Conservation (phyloP, 768 basidiomycete genomes). For the Kwoniella dendrophila region DNA sequence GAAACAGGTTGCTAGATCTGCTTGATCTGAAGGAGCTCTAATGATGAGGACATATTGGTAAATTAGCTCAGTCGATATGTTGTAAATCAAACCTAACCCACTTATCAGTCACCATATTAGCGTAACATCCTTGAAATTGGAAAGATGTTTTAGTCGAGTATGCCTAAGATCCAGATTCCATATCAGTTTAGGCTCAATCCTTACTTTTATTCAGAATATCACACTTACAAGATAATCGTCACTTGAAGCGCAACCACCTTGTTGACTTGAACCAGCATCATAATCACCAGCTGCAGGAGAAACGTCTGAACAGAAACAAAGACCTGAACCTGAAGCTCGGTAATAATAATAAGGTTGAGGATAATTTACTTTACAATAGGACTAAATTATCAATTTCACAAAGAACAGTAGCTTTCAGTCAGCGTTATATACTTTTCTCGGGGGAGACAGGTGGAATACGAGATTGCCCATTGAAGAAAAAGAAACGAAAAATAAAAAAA, state of each 20-base stretch:
- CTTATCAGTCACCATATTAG: conserved; percentile 19
- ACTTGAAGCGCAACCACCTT: not conserved
- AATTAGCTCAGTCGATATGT: not conserved
- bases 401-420: no score
- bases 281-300: not conserved
- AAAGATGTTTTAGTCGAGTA: conserved; percentile 3
- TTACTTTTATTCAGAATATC: no score
- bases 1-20: conserved; percentile 7
- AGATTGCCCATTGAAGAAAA: not conserved
- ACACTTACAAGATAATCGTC: conserved; percentile 3
- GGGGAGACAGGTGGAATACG: no score
- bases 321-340: not conserved
- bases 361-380: not conserved
- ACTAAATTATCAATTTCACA: not conserved
- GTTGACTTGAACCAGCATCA: not conserved
- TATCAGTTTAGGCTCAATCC: no score
- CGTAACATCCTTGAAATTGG: conserved; percentile 7
- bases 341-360: not conserved
- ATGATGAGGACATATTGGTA: not conserved
- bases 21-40: not conserved
- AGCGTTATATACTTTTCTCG: no score
- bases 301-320: not conserved
- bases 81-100: not conserved
- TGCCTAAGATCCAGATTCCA: not conserved
- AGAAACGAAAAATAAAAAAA: not conserved